These are phyloP conservation scores for Chaetomium globosum DNA, from an alignment of 2,329 filamentous ascomycete genomes.

Conservation along the genomic window DNA sequence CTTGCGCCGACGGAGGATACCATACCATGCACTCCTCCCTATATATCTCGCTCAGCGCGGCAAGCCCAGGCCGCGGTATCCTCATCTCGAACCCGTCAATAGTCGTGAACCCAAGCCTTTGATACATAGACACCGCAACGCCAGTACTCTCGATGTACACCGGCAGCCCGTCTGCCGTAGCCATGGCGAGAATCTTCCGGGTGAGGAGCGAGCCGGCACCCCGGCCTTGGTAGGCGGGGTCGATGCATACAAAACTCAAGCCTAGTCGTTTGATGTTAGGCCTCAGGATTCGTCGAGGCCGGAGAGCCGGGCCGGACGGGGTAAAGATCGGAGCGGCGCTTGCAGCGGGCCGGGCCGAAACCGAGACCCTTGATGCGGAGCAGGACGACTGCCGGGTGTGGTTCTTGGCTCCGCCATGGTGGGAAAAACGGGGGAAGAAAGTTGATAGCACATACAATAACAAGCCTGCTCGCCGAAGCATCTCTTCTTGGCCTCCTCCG, in stretches of 20 bases:
- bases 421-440: neutral
- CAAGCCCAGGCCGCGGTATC: slow-evolving; percentile 37
- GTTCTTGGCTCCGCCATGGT: neutral
- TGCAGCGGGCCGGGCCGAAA: slow-evolving; percentile 11
- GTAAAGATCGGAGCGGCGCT: neutral
- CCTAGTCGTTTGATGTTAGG: slow-evolving; percentile 14
- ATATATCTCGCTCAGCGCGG: slow-evolving; percentile 36
- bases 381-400: neutral
- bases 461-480: slow-evolving; percentile 41
- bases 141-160: slow-evolving; percentile 47
- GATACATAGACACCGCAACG: slow-evolving; percentile 45
- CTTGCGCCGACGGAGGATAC: slow-evolving; percentile 19
- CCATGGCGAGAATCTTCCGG: slow-evolving; percentile 41
- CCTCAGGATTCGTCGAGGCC: neutral
- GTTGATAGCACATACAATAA: slow-evolving; percentile 44
- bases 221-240: slow-evolving; percentile 42
- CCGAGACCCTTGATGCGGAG: neutral
- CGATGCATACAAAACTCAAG: slow-evolving; percentile 47
- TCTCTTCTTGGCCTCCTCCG: slow-evolving; percentile 40
- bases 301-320: slow-evolving; percentile 8
- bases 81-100: slow-evolving; percentile 43
- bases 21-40: slow-evolving; percentile 42
- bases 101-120: slow-evolving; percentile 44
- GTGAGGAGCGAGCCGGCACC: slow-evolving; percentile 45
- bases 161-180: slow-evolving; percentile 40